A percentile compares a stretch with the other conserved stretches of the same genome.
Evolutionary conservation across 2,329 filamentous ascomycete genomes (phyloP).

Genomic region (Pleurostoma richardsiae): DNA sequence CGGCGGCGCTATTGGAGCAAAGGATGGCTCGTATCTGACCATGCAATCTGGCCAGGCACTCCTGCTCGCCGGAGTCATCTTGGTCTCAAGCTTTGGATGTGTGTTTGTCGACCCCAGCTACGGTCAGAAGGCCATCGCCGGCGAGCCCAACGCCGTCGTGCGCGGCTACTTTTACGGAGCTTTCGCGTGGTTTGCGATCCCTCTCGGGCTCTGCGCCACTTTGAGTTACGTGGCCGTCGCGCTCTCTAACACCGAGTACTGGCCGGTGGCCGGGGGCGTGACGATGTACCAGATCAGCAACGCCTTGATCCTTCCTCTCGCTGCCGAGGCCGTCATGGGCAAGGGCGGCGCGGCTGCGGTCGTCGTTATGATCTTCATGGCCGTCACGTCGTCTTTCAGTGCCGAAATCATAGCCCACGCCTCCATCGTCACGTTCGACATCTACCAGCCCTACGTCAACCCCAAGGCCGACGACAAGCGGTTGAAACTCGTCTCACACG

Average conservation of each 20-base stretch:
- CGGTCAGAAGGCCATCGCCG: constrained; percentile 48
- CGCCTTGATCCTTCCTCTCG: constrained; percentile 65
- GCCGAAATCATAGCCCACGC: constrained; percentile 49
- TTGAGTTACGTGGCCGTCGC: constrained; percentile 42
- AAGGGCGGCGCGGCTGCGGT: constrained; percentile 66
- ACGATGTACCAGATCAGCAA: constrained; percentile 56
- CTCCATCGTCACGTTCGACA: constrained; percentile 48
- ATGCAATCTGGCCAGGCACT: constrained; percentile 42
- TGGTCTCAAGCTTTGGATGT: constrained; percentile 43
- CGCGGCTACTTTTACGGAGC: constrained; percentile 47
- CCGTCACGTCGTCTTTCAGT: constrained; percentile 56
- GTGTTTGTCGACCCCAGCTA: constrained; percentile 51
- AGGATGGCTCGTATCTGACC: constrained; percentile 48
- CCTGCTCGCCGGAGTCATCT: constrained; percentile 43
- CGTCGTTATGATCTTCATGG: constrained; percentile 70
- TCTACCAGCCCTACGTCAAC: constrained; percentile 46
- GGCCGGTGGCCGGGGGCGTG: constrained; percentile 32
- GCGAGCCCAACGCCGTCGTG: constrained; percentile 37
- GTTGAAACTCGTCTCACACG: constrained; percentile 45
- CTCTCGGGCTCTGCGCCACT: constrained; percentile 46
- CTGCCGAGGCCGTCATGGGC: constrained; percentile 63
- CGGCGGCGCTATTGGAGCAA: constrained; percentile 44
- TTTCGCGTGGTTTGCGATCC: constrained; percentile 48
- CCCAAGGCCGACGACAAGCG: constrained; percentile 37
- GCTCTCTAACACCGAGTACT: constrained; percentile 34